A percentile compares a stretch with the other conserved stretches of the same genome.
Conservation (phyloP, 768 basidiomycete genomes). For the Hypholoma sublateritium region DNA sequence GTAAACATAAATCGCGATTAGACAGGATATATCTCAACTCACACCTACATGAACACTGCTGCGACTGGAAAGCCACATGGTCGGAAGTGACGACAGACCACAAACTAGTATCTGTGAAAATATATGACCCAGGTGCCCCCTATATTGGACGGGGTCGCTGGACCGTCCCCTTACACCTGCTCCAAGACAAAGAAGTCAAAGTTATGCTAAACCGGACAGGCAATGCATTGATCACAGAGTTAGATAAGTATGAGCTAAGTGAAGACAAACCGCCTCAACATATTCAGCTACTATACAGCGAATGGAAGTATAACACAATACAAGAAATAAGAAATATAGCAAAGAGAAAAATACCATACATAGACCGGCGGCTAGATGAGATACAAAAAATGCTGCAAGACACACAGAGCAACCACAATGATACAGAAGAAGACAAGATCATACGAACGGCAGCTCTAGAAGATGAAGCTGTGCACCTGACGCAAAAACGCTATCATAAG, state of each 20-base stretch:
- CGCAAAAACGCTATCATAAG: not conserved
- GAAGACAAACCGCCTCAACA: too few species aligned
- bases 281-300: not conserved
- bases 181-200: slow-evolving; percentile 19
- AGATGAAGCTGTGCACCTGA: not conserved
- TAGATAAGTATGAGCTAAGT: too few species aligned
- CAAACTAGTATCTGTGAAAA: slow-evolving; percentile 20
- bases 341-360: not conserved
- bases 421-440: too few species aligned
- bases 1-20: slow-evolving; percentile 24
- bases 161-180: slow-evolving; percentile 19
- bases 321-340: not conserved
- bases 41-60: slow-evolving; percentile 1
- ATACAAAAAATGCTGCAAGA: not conserved
- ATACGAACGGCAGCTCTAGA: not conserved
- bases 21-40: slow-evolving; percentile 32
- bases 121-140: slow-evolving; percentile 22
- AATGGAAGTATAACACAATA: not conserved
- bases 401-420: not conserved
- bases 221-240: not conserved
- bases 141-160: slow-evolving; percentile 30
- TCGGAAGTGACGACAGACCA: slow-evolving; percentile 28
- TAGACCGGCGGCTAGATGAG: not conserved
- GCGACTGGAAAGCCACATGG: slow-evolving; percentile 24
- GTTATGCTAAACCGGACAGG: not conserved